Evolutionary conservation across 1,139 yeast species (phyloP).

Genomic region (Zhuliangozyma blackwelliae): DNA sequence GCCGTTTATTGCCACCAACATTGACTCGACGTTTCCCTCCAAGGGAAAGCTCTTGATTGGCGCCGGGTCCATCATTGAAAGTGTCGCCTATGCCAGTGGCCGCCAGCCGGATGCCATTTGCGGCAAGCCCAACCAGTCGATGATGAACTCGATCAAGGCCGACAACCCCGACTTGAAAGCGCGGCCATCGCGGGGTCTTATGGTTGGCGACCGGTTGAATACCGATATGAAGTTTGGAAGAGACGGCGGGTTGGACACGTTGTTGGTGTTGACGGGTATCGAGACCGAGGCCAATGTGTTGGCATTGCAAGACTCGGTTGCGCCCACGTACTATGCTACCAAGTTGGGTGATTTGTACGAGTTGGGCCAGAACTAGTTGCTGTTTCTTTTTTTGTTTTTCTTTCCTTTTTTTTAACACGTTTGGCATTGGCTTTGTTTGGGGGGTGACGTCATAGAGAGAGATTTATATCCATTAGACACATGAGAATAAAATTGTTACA

Average conservation of each 20-base stretch:
- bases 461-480: neutral
- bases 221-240: conserved; percentile 93
- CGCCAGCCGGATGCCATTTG: conserved; percentile 65
- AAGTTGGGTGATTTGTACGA: conserved; percentile 76
- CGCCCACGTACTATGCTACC: conserved; percentile 68
- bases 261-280: conserved; percentile 87
- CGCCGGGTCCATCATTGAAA: conserved; percentile 87
- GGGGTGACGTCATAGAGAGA: too few species aligned
- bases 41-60: conserved; percentile 86
- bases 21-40: conserved; percentile 90
- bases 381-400: too few species aligned
- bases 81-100: conserved; percentile 73
- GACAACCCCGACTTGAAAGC: conserved; percentile 46
- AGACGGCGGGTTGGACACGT: conserved; percentile 77
- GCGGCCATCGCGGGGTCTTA: conserved; percentile 64
- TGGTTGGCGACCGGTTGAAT: conserved; percentile 94
- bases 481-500: too few species aligned
- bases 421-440: too few species aligned
- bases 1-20: conserved; percentile 89
- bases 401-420: too few species aligned
- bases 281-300: conserved; percentile 64
- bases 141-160: conserved; percentile 87
- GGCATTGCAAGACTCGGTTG: conserved; percentile 34
- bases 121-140: conserved; percentile 86
- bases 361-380: conserved; percentile 16